Evolutionary conservation across 1,284 basidiomycete species (phyloP), one percentile per base, ranked within the genome.

Genomic region (Sphagnurus paluster): DNA sequence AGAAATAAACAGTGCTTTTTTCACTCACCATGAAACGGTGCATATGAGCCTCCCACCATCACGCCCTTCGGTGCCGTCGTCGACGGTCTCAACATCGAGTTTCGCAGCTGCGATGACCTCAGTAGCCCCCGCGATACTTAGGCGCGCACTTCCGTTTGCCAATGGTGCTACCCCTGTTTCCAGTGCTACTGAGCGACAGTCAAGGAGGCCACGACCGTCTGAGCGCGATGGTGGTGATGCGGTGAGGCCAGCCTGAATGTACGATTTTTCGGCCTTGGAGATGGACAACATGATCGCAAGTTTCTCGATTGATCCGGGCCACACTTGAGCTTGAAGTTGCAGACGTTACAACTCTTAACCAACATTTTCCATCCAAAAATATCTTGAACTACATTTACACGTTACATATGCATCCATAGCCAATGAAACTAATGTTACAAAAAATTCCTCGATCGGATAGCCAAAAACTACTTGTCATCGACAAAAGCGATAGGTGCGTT

Each of bases 221-320:
- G 76, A 71, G 40, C 88, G 80, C 20, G 80, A 65, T 4, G 84
- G 77, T 4, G 78, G 73, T 32, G 64, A 61, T 2, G 77, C 72
- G 10, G 77, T 67, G 5, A 90, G 67, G 0, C 85, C 82, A 13
- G 77, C 63, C 53, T 80, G 79, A 30, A 88, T 84, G 60, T 85
- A 91, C 1, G 86, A 78, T 57, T 78, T 79, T 68, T 90, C 88
- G 1, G 87, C 77, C 57, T 89, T 89, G 39, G 87, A 90, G 42
- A 82, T 64, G 1, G 76, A 72, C 11, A 46, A 32, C 49, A 47
- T 50, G n/a, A n/a, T n/a, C n/a, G n/a, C n/a, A n/a, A n/a, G n/a
- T n/a, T n/a, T n/a, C n/a, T n/a, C n/a, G n/a, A n/a, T n/a, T n/a
- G n/a, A n/a, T n/a, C n/a, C n/a, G n/a, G n/a, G n/a, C n/a, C n/a